Percentiles rank a stretch among this genome's conserved stretches.
Conservation (phyloP, 2,329 filamentous ascomycete genomes). For the Colletotrichum sp. region DNA sequence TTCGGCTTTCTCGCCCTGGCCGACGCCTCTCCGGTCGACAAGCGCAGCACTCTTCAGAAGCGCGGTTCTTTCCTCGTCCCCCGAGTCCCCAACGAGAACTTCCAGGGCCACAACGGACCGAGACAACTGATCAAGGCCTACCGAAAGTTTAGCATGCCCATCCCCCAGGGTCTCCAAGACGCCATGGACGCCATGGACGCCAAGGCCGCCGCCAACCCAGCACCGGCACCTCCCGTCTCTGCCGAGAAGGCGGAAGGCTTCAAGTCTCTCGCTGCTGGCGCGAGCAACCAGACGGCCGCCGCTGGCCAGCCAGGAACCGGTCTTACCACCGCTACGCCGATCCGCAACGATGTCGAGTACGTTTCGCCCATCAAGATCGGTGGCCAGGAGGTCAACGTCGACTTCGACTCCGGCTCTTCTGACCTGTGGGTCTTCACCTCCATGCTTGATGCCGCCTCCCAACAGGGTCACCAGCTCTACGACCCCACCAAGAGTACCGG, state of each 20-base stretch:
- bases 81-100: constrained; percentile 58
- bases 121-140: constrained; percentile 68
- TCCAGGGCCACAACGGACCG: constrained; percentile 60
- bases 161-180: constrained; percentile 46
- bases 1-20: constrained; percentile 27
- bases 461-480: constrained; percentile 51
- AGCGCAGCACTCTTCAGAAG: constrained; percentile 42
- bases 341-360: constrained; percentile 71
- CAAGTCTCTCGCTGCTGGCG: constrained; percentile 1
- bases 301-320: constrained; percentile 41
- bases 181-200: constrained; percentile 29
- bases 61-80: constrained; percentile 61
- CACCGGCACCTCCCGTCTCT: not conserved
- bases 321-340: constrained; percentile 66
- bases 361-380: constrained; percentile 73
- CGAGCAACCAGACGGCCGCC: constrained; percentile 10
- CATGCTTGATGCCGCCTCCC: constrained; percentile 48
- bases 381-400: constrained; percentile 69
- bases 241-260: constrained; percentile 28
- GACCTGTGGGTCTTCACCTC: constrained; percentile 79
- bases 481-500: constrained; percentile 39
- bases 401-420: constrained; percentile 78
- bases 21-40: constrained; percentile 19
- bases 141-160: constrained; percentile 67
- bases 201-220: not conserved